Evolutionary conservation across 2,329 filamentous ascomycete species (phyloP), one percentile per base, ranked within the genome.

Genomic region (Didymella glomerata): DNA sequence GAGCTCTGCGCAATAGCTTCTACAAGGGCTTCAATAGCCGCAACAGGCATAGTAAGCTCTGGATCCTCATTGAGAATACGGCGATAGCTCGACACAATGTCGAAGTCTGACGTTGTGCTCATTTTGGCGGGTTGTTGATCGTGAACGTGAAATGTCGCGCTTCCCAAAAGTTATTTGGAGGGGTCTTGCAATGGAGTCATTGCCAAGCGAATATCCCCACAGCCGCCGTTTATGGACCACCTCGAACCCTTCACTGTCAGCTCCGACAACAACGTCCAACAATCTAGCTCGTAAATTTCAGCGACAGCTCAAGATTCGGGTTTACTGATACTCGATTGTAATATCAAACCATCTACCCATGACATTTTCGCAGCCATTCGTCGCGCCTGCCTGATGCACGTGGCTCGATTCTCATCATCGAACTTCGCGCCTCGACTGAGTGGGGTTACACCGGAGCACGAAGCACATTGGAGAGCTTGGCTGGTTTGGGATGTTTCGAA

Each of bases 31-130:
- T 96, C 92, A 74, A 97, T 97, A 59, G 93, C 93, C 20, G 95
- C 95, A 54, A 99, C 91, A 63, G 95, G 93, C 87, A 97, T 97
- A 34, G 94, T 97, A 52, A 98, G 85, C 62, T 96, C 91, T 11
- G 90, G 85, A 76, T 98, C 93, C 50, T 85, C 83, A 58, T 74
- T 74, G 60, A 91, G 84, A 48, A 90, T 84, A 48, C 82, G 79
- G 69, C 86, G 83, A 80, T 91, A 91, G 46, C 86, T 86, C 55
- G 83, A 79, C 67, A 90, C 87, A 61, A 91, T 88, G 76, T 83
- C 79, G 69, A 81, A 81, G 7, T 61, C 59, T 18, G 73, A 64
- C 36, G 61, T 54, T 30, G 64, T 24, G 45, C 66, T 74, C 72
- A 75, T 75, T 48, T 59, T 69, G 63, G 60, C 51, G 48, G 42